Conservation (phyloP, 305 asterid species). For the Fraxinus sp. region DNA sequence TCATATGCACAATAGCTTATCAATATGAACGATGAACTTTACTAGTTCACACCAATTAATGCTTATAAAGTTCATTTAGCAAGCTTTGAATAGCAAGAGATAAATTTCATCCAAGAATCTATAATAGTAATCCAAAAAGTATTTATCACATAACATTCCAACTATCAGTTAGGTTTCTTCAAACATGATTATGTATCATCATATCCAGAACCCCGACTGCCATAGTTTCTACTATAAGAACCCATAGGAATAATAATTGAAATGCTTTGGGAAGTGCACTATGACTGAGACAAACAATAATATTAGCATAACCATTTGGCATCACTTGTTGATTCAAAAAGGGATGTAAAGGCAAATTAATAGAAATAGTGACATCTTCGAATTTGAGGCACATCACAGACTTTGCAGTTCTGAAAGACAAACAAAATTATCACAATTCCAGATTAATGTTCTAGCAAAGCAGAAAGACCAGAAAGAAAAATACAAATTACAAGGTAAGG, state of each 20-base stretch:
- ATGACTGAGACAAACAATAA: neutral
- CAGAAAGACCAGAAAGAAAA: neutral
- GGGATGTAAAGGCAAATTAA: neutral
- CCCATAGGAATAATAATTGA: neutral
- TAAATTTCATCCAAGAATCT: neutral
- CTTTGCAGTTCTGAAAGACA: neutral
- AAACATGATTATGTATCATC: neutral
- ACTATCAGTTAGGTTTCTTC: neutral
- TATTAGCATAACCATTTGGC: neutral
- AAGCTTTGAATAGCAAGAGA: neutral
- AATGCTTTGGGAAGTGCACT: neutral
- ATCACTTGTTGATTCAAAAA: neutral
- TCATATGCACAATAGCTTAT: neutral
- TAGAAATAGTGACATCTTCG: neutral
- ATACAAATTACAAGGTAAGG: neutral
- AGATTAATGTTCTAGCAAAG: slow-evolving; percentile 1
- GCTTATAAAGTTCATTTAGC: neutral
- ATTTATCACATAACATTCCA: neutral
- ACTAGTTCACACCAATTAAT: neutral
- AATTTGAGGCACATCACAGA: neutral
- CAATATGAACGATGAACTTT: neutral
- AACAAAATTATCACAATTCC: neutral
- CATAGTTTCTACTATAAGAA: neutral
- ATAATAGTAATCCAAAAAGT: neutral
- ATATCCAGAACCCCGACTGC: neutral